These are phyloP conservation scores for Clonostachys rosea DNA, from an alignment of 2,329 filamentous ascomycete species.

Conservation along the genomic window DNA sequence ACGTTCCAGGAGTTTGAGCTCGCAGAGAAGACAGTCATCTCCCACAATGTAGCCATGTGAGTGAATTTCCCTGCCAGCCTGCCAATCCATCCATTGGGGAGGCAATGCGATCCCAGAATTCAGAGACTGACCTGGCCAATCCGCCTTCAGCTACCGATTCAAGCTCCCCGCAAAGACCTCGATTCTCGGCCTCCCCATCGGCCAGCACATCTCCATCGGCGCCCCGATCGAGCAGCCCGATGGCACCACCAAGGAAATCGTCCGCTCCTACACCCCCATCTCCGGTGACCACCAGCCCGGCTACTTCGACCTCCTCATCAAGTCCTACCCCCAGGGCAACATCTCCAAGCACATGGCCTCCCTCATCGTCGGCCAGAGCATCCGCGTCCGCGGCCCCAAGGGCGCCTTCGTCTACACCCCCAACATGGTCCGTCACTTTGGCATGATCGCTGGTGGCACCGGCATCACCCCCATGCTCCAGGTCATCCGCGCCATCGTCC, in stretches of 20 bases:
- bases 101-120: background rate
- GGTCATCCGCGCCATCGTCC: slow-evolving; percentile 84
- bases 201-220: slow-evolving; percentile 96
- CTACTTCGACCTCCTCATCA: slow-evolving; percentile 95
- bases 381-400: slow-evolving; percentile 92
- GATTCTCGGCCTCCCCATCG: slow-evolving; percentile 94
- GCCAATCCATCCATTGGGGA: background rate
- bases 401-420: slow-evolving; percentile 96
- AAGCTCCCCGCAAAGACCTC: slow-evolving; percentile 70
- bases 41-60: slow-evolving; percentile 96
- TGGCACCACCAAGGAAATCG: slow-evolving; percentile 75
- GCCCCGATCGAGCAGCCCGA: slow-evolving; percentile 65
- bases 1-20: slow-evolving; percentile 90
- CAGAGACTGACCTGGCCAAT: slow-evolving; percentile 3
- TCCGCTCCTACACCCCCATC: slow-evolving; percentile 90
- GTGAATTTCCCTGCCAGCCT: slow-evolving; percentile 15
- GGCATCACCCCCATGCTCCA: slow-evolving; percentile 99
- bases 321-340: slow-evolving; percentile 95
- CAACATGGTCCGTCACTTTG: slow-evolving; percentile 94
- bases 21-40: slow-evolving; percentile 90
- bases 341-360: slow-evolving; percentile 90
- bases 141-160: slow-evolving; percentile 74
- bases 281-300: slow-evolving; percentile 85
- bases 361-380: slow-evolving; percentile 76
- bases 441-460: slow-evolving; percentile 96